phyloP scores from a whole-genome alignment of 805 yeast genomes.

The Pichia kluyveri region DNA sequence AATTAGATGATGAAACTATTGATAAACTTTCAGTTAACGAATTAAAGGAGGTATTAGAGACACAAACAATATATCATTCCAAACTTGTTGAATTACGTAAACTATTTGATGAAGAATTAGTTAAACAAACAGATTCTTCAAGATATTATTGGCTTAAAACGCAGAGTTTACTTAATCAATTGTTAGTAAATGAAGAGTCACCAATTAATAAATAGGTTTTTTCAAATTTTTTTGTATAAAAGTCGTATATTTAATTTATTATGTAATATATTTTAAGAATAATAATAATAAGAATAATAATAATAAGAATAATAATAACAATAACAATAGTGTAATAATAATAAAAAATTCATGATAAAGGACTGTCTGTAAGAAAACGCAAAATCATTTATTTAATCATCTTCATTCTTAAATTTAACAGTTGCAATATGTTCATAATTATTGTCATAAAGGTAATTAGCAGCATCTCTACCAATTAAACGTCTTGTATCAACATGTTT shows the following conservation, averaged over 20 bases:
- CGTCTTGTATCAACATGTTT: constrained; percentile 47
- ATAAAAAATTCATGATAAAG: too few relatives aligned
- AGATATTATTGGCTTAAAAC: constrained; percentile 21
- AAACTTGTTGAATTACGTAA: constrained; percentile 13
- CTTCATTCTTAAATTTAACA: constrained; percentile 24
- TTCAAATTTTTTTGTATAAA: background rate
- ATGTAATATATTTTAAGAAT: too few relatives aligned
- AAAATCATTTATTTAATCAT: background rate
- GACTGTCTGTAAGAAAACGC: background rate
- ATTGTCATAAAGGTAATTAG: constrained; percentile 23
- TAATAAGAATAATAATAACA: too few relatives aligned
- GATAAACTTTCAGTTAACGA: constrained; percentile 11
- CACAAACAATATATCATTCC: constrained; percentile 15
- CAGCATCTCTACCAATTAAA: constrained; percentile 25
- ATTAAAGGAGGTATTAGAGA: constrained; percentile 11
- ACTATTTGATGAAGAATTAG: constrained; percentile 16
- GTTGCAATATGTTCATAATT: constrained; percentile 23
- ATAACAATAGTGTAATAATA: background rate
- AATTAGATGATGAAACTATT: constrained; percentile 8
- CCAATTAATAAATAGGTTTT: background rate
- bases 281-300: too few relatives aligned
- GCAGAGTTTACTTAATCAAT: constrained; percentile 17
- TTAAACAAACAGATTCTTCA: constrained; percentile 9
- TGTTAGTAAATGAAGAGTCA: constrained; percentile 4
- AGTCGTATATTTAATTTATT: too few relatives aligned